These are phyloP conservation scores for Astrothelium subdiscretum DNA, from an alignment of 495 filamentous ascomycete genomes.

Conservation along the genomic window DNA sequence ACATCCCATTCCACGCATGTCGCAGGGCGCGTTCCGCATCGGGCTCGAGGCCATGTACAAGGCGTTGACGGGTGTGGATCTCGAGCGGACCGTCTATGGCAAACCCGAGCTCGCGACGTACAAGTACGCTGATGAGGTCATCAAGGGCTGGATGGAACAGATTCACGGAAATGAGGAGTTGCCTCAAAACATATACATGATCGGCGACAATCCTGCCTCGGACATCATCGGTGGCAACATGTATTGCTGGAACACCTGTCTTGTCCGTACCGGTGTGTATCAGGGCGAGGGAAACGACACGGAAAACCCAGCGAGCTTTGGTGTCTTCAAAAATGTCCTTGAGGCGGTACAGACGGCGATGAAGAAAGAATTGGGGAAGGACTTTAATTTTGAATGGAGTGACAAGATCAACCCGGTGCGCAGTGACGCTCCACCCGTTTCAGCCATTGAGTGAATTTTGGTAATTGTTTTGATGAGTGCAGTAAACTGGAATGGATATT, in stretches of 20 bases:
- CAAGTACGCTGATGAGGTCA: slow-evolving; percentile 70
- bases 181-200: slow-evolving; percentile 68
- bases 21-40: slow-evolving; percentile 66
- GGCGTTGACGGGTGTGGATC: slow-evolving; percentile 56
- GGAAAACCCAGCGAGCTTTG: slow-evolving; percentile 26
- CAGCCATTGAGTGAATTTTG: neutral
- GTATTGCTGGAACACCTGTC: slow-evolving; percentile 71
- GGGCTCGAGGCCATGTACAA: slow-evolving; percentile 70
- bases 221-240: slow-evolving; percentile 72
- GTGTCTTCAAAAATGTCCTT: slow-evolving; percentile 25
- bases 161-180: slow-evolving; percentile 61
- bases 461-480: neutral
- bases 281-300: slow-evolving; percentile 35
- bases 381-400: slow-evolving; percentile 26
- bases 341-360: slow-evolving; percentile 24
- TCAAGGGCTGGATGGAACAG: slow-evolving; percentile 62
- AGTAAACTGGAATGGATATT: too few relatives aligned
- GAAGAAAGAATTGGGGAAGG: slow-evolving; percentile 22
- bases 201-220: slow-evolving; percentile 69
- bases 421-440: slow-evolving; percentile 26
- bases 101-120: slow-evolving; percentile 72
- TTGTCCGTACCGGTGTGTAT: slow-evolving; percentile 53
- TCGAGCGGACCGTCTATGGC: slow-evolving; percentile 76
- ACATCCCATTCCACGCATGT: slow-evolving; percentile 61
- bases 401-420: slow-evolving; percentile 50